These are phyloP conservation scores for Vanrija pseudolonga DNA, from an alignment of 1,284 basidiomycete species.

Conservation along the genomic window DNA sequence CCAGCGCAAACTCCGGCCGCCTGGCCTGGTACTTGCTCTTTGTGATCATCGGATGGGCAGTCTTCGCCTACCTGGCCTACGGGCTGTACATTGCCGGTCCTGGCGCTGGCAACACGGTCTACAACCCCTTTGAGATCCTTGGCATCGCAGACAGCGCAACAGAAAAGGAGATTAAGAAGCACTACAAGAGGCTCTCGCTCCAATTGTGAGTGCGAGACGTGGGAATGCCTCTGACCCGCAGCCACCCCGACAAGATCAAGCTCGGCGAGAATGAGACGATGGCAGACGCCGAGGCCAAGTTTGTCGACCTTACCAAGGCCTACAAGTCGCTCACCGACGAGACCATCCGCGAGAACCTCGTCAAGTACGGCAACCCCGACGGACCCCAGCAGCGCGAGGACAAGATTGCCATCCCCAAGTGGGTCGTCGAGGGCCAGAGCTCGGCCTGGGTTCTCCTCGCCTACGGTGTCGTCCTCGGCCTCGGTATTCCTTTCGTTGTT, in stretches of 20 bases:
- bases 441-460: slow-evolving; percentile 83
- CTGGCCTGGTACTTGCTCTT: slow-evolving; percentile 54
- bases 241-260: slow-evolving; percentile 96
- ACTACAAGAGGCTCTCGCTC: slow-evolving; percentile 90
- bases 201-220: slow-evolving; percentile 62
- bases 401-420: slow-evolving; percentile 92
- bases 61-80: slow-evolving; percentile 66
- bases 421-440: slow-evolving; percentile 91
- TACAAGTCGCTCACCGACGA: slow-evolving; percentile 98
- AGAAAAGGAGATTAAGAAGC: slow-evolving; percentile 93
- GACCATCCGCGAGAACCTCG: slow-evolving; percentile 84
- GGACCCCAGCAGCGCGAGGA: slow-evolving; percentile 91
- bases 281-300: slow-evolving; percentile 82
- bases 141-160: slow-evolving; percentile 67
- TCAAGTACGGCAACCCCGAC: slow-evolving; percentile 91
- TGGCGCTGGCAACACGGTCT: slow-evolving; percentile 64
- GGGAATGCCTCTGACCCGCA: slow-evolving; percentile 37
- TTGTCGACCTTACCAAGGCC: slow-evolving; percentile 93
- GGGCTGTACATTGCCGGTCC: slow-evolving; percentile 59
- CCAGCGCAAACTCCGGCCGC: slow-evolving; percentile 45
- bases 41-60: slow-evolving; percentile 69
- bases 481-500: slow-evolving; percentile 79
- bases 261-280: slow-evolving; percentile 77
- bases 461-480: slow-evolving; percentile 85
- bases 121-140: slow-evolving; percentile 93